Base-by-base conservation (phyloP, 108 stramenopile species). In the Mediolabrus comicus region DNA sequence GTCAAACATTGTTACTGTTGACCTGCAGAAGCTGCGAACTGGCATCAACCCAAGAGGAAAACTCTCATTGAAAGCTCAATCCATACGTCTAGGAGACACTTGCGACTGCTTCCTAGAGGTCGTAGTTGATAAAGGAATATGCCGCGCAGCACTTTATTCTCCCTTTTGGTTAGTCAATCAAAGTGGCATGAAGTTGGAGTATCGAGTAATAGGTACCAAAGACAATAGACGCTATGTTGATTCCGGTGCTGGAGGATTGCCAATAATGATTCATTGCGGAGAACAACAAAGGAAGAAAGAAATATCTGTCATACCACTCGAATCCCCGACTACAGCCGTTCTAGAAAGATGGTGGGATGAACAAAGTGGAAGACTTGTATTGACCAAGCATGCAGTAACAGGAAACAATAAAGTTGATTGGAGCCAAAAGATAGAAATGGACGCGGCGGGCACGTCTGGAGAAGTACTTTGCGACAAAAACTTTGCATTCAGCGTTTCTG, bases 101-200 rank as follows among this genome's bases (percentile, higher is more conserved):
- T 33, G 28, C 14, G 76, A 77, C 25, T 62, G 59, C 9, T 52
- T 66, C 19, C 34, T 72, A 26, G 65, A 72, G 51, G 34, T 51
- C 3, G 36, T 71, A 16, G 43, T 77, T 53, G 76, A 77, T 31
- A 4, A 34, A 29, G 36, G 64, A 28, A 77, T 59, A 35, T 65
- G 57, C 62, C 76, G 16, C 5, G 29, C 11, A 34, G 63, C 38
- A 66, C 34, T 17, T 3, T 72, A 66, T 28, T 60, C 64, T 12
- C 69, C 69, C 1, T 77, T 49, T 55, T 77, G 76, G 76, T 39
- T 77, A 10, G 36, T 31, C 16, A 77, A 77, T 51, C 71, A 72
- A 32, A 53, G 59, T 35, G 70, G 76, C 3, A 59, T 69, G 61
- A 75, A 75, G 58, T 39, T 75, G 53, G 61, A 62, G 32, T 69